A percentile compares a stretch with the other conserved stretches of the same genome.
Evolutionary conservation across 1,139 yeast genomes (phyloP).

Genomic region (Candida sanyaensis): DNA sequence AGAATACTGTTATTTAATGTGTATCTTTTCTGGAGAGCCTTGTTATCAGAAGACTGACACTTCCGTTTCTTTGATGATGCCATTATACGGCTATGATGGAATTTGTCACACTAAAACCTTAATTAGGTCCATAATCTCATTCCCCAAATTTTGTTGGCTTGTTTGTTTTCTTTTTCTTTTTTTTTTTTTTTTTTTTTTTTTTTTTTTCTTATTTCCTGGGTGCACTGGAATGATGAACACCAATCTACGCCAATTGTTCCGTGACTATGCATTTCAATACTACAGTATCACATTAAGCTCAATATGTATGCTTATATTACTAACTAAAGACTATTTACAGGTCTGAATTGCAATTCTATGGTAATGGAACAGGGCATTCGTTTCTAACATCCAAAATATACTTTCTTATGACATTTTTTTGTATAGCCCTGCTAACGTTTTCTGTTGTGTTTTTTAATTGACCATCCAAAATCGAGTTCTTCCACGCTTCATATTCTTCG

Average conservation of each 20-base stretch:
- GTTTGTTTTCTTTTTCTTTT: no score
- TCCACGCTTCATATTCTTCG: slow-evolving; percentile 25
- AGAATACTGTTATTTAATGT: background rate
- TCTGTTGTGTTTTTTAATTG: slow-evolving; percentile 26
- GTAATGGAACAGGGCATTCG: slow-evolving; percentile 33
- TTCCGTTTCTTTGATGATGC: background rate
- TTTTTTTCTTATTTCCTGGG: no score
- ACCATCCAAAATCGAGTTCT: slow-evolving; percentile 27
- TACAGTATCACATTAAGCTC: no score
- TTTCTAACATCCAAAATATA: slow-evolving; percentile 39
- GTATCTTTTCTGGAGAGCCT: background rate
- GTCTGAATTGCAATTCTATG: background rate
- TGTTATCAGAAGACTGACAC: background rate
- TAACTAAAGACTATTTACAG: slow-evolving; percentile 6
- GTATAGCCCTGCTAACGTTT: slow-evolving; percentile 27
- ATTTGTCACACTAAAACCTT: background rate
- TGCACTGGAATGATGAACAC: no score
- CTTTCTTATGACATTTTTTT: slow-evolving; percentile 44
- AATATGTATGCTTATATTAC: no score
- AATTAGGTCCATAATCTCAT: no score
- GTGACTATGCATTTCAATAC: no score
- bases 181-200: no score
- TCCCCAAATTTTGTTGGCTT: no score
- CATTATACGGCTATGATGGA: background rate
- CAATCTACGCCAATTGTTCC: no score